phyloP scores from a whole-genome alignment of 371 early-diverging fungal genomes.

The Mortierella polycephala region DNA sequence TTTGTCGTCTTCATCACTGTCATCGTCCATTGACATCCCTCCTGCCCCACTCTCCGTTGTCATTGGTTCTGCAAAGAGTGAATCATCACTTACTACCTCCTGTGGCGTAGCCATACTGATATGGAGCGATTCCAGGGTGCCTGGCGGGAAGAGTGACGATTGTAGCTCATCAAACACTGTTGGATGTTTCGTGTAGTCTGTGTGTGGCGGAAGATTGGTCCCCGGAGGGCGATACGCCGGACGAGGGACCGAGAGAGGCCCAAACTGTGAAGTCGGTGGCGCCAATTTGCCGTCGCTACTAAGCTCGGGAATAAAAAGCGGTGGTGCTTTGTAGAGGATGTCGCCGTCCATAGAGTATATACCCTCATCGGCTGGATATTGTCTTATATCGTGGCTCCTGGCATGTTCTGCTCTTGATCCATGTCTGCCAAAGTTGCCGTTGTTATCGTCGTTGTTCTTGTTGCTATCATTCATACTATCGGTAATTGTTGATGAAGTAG shows the following conservation, averaged over 20 bases:
- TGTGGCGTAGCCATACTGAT: slow-evolving; percentile 46
- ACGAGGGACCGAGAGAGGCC: slow-evolving; percentile 25
- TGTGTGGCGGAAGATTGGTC: slow-evolving; percentile 30
- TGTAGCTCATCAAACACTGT: slow-evolving; percentile 44
- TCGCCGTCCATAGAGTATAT: slow-evolving; percentile 29
- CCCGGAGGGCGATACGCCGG: slow-evolving; percentile 42
- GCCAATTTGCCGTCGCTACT: slow-evolving; percentile 22
- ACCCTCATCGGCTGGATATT: no score
- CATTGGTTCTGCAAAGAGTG: slow-evolving; percentile 27
- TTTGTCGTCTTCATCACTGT: slow-evolving; percentile 5
- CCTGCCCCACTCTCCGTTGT: neutral
- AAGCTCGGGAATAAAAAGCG: slow-evolving; percentile 25
- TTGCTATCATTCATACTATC: neutral
- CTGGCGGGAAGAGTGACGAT: slow-evolving; percentile 44
- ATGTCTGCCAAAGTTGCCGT: neutral
- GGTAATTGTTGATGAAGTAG: neutral
- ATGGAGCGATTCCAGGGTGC: slow-evolving; percentile 38
- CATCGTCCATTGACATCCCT: neutral
- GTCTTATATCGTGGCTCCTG: neutral
- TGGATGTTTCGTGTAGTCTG: slow-evolving; percentile 39
- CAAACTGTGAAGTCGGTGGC: slow-evolving; percentile 10
- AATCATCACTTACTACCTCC: slow-evolving; percentile 40
- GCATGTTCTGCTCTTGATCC: neutral
- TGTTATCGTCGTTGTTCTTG: neutral
- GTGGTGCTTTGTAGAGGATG: slow-evolving; percentile 42